A percentile compares a stretch with the other conserved stretches of the same genome.
These are phyloP conservation scores for Breviolum minutum DNA, from an alignment of 73 alveolate genomes.

Conservation along the genomic window DNA sequence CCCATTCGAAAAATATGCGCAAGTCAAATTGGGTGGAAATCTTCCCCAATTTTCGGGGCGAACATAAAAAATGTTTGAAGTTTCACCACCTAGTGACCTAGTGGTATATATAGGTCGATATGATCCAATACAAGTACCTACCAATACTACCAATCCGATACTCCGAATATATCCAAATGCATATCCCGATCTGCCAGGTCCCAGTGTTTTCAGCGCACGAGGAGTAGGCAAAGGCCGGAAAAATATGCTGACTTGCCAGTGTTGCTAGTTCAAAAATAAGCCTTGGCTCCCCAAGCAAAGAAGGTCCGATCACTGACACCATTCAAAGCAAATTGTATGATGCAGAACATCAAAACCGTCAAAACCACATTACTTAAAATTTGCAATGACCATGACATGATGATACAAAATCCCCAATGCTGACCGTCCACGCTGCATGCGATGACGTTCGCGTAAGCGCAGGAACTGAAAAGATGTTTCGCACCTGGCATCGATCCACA, in stretches of 20 bases:
- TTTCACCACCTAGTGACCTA: no score
- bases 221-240: slow-evolving; percentile 84
- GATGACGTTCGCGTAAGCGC: slow-evolving; percentile 76
- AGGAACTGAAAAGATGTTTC: slow-evolving; percentile 62
- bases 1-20: no score
- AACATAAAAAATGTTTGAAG: no score
- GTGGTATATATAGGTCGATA: no score
- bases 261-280: slow-evolving; percentile 84
- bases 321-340: not conserved
- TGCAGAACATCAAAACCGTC: no score
- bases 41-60: no score
- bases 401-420: not conserved
- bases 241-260: slow-evolving; percentile 63
- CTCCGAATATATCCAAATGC: no score
- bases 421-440: slow-evolving; percentile 48
- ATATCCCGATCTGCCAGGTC: no score
- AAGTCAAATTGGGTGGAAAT: no score
- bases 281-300: not conserved
- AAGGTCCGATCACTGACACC: not conserved
- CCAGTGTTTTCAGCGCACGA: slow-evolving; percentile 23
- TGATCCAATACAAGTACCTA: no score
- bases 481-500: slow-evolving; percentile 13
- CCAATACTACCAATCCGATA: no score
- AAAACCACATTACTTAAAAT: not conserved
- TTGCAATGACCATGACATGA: no score